phyloP scores from a whole-genome alignment of 2,329 filamentous ascomycete genomes.

The Aspergillus eucalypticola region DNA sequence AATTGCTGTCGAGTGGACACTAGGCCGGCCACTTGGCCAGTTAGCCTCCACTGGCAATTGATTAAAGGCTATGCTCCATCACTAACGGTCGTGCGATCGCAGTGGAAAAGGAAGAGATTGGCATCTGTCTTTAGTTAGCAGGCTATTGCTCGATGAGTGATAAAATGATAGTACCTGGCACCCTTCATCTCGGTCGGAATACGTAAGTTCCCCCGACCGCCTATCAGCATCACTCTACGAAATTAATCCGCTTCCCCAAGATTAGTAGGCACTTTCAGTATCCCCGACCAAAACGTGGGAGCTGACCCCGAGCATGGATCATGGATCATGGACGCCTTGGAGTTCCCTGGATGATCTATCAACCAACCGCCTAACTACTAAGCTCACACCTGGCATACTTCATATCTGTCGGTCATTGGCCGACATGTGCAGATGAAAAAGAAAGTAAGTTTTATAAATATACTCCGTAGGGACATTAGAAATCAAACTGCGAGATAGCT shows the following conservation, averaged over 20 bases:
- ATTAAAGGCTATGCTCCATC: neutral
- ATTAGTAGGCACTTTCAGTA: neutral
- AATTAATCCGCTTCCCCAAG: neutral
- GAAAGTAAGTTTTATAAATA: no score
- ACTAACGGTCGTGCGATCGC: neutral
- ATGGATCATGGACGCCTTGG: neutral
- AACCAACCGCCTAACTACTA: neutral
- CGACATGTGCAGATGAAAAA: no score
- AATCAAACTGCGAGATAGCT: no score
- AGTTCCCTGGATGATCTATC: neutral
- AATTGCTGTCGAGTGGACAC: slow-evolving; percentile 1
- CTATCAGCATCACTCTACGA: neutral
- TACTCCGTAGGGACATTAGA: no score
- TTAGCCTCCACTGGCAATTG: neutral
- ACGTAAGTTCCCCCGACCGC: neutral
- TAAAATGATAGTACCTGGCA: neutral
- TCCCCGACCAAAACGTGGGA: slow-evolving; percentile 3
- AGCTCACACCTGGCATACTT: no score
- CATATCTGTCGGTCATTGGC: no score
- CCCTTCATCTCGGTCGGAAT: neutral
- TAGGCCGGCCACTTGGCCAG: neutral
- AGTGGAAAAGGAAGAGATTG: neutral
- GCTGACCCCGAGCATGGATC: neutral
- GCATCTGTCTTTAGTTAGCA: neutral
- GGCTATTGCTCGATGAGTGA: neutral